Base-by-base conservation (phyloP, 2,329 filamentous ascomycete species). In the Phoma sp. region DNA sequence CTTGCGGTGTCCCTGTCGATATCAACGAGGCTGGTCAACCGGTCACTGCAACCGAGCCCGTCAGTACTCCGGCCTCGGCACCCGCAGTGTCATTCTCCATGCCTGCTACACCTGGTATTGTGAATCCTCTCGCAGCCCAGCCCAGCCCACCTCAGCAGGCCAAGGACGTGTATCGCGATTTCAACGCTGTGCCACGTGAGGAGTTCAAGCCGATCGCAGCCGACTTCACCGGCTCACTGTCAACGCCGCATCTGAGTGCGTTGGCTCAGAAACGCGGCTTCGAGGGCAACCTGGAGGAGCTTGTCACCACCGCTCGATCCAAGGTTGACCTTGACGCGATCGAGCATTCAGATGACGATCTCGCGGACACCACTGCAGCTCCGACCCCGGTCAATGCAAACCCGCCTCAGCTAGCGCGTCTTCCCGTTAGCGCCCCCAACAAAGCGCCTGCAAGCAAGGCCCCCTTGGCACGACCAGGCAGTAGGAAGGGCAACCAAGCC, bases 1-100 rank as follows among this genome's bases (percentile, higher is more conserved):
- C 90, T 56, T 96, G 92, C 65, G 95, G 95, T 47, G 88, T 93
- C 63, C 86, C 89, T 12, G 86, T 96, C 55, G 90, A 96, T 65
- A 80, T 85, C 60, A 84, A 89, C 61, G 86, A 89, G 54, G 65
- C 63, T 21, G 71, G 70, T 15, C 63, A 71, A 36, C 71, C 72
- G 31, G 64, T 74, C 44, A 59, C 70, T 29, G 70, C 71, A 13
- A 71, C 65, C 31, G 72, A 74, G 49, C 69, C 72, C 6, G 53
- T 65, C 19, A 65, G 62, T 17, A 62, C 67, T 12, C 64, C 67
- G 13, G 64, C 61, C n/a, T 58, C 66, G 2, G 66, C 68, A 10
- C 69, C 72, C 24, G 62, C 72, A 44, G 67, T 70, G 2, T 61
- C 65, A 13, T 71, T 74, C 43, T 65, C 71, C 7, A 48, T 61